These are phyloP conservation scores for Lentinus polychrous DNA, from an alignment of 1,284 basidiomycete genomes.

Conservation along the genomic window DNA sequence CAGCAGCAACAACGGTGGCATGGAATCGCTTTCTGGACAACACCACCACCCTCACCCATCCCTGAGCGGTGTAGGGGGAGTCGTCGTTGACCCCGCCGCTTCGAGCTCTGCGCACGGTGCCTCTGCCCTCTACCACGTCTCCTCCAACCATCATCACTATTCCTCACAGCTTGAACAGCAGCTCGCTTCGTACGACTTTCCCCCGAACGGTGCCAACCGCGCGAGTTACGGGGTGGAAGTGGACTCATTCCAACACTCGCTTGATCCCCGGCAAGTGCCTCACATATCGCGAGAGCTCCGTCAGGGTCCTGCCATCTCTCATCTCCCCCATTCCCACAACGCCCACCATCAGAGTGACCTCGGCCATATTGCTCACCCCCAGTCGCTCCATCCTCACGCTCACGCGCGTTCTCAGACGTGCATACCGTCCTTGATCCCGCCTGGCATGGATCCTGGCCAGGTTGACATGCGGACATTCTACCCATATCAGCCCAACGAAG, in stretches of 20 bases:
- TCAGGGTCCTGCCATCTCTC: background rate
- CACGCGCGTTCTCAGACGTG: slow-evolving; percentile 24
- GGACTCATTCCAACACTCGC: background rate
- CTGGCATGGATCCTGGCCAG: slow-evolving; percentile 51
- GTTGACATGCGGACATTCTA: slow-evolving; percentile 70
- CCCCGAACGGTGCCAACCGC: background rate
- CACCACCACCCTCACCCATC: slow-evolving; percentile 1
- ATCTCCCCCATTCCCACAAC: background rate
- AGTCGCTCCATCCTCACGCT: background rate
- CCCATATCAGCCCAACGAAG: slow-evolving; percentile 82
- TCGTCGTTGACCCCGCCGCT: background rate
- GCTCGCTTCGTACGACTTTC: slow-evolving; percentile 2
- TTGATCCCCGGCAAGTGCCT: background rate
- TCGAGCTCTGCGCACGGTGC: background rate
- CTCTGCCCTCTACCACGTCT: slow-evolving; percentile 5
- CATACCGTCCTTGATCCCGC: slow-evolving; percentile 39
- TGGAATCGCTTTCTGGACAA: background rate
- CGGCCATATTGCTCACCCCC: background rate
- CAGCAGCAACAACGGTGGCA: background rate
- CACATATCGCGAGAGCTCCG: background rate
- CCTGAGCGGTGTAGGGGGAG: background rate
- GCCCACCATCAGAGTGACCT: background rate
- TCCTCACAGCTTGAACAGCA: background rate
- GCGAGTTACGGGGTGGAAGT: background rate
- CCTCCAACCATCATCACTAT: background rate